These are phyloP conservation scores for Macaranga tanarius DNA, from an alignment of 441 rosid species.

Conservation along the genomic window DNA sequence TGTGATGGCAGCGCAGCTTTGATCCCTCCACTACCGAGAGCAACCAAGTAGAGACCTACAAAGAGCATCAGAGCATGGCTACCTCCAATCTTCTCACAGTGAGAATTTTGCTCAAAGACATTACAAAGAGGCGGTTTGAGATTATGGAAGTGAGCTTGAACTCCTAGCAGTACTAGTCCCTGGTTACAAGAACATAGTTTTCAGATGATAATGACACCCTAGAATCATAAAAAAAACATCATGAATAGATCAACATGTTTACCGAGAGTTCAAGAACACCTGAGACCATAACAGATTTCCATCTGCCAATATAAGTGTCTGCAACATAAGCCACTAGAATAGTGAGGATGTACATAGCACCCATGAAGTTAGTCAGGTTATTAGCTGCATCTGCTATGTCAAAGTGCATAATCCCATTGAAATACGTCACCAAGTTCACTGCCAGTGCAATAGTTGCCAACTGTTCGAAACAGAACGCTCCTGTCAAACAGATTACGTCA, in stretches of 20 bases:
- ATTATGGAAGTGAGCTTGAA: slow-evolving; percentile 52
- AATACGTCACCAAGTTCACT: slow-evolving; percentile 57
- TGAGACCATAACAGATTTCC: slow-evolving; percentile 42
- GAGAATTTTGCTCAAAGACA: slow-evolving; percentile 29
- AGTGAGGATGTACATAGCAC: slow-evolving; percentile 45
- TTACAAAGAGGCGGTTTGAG: slow-evolving; percentile 54
- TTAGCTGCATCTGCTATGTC: slow-evolving; percentile 60
- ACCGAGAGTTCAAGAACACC: slow-evolving; percentile 55
- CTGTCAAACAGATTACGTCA: slow-evolving; percentile 30
- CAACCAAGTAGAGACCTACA: slow-evolving; percentile 44
- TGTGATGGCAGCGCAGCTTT: slow-evolving; percentile 53
- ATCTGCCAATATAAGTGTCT: slow-evolving; percentile 52
- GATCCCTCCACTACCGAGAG: slow-evolving; percentile 47
- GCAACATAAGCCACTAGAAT: slow-evolving; percentile 47
- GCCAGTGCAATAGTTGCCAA: slow-evolving; percentile 47
- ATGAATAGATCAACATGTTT: background rate
- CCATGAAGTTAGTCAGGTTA: slow-evolving; percentile 56
- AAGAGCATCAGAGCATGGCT: slow-evolving; percentile 44
- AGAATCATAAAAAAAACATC: no score
- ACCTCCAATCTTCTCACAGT: slow-evolving; percentile 40
- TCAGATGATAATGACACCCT: no score
- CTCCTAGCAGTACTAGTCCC: slow-evolving; percentile 48
- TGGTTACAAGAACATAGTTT: slow-evolving; percentile 3
- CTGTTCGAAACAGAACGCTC: slow-evolving; percentile 41
- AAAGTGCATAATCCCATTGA: slow-evolving; percentile 51